Evolutionary conservation across 2,329 filamentous ascomycete species (phyloP).

Genomic region (Fusarium pseudograminearum): DNA sequence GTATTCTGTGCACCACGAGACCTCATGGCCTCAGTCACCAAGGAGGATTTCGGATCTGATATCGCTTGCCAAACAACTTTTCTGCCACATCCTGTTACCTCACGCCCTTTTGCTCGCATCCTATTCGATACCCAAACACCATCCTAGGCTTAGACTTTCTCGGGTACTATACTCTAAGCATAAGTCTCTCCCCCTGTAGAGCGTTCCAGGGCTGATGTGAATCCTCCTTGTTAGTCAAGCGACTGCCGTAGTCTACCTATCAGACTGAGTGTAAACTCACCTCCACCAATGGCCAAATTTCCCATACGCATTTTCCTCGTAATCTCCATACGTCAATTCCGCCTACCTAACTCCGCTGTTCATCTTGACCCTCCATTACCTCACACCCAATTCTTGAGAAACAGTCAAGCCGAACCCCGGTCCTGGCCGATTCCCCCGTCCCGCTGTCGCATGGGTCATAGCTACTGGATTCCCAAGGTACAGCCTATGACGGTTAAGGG

Average conservation of each 20-base stretch:
- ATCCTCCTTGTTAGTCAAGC: constrained; percentile 16
- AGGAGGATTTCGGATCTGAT: constrained; percentile 31
- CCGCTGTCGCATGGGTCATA: constrained; percentile 42
- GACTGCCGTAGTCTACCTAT: background rate
- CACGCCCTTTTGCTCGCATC: constrained; percentile 13
- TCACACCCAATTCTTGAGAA: constrained; percentile 18
- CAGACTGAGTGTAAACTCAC: background rate
- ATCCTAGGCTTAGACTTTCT: constrained; percentile 7
- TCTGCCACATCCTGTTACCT: constrained; percentile 15
- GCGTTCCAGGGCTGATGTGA: constrained; percentile 20
- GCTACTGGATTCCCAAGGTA: constrained; percentile 35
- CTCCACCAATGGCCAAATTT: constrained; percentile 7
- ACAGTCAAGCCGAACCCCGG: constrained; percentile 29
- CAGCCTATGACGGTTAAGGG: constrained; percentile 29
- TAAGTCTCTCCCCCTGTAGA: constrained; percentile 10
- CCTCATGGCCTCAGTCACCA: constrained; percentile 25
- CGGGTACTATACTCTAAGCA: constrained; percentile 1
- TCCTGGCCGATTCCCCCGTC: constrained; percentile 42
- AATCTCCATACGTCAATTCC: constrained; percentile 43
- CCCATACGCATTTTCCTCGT: constrained; percentile 34
- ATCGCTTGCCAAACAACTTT: constrained; percentile 24
- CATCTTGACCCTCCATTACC: constrained; percentile 26
- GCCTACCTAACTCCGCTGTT: constrained; percentile 39
- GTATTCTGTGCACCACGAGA: constrained; percentile 22
- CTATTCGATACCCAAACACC: constrained; percentile 4